Conservation (phyloP, 2,329 filamentous ascomycete species). For the Leptographium wingfieldii region DNA sequence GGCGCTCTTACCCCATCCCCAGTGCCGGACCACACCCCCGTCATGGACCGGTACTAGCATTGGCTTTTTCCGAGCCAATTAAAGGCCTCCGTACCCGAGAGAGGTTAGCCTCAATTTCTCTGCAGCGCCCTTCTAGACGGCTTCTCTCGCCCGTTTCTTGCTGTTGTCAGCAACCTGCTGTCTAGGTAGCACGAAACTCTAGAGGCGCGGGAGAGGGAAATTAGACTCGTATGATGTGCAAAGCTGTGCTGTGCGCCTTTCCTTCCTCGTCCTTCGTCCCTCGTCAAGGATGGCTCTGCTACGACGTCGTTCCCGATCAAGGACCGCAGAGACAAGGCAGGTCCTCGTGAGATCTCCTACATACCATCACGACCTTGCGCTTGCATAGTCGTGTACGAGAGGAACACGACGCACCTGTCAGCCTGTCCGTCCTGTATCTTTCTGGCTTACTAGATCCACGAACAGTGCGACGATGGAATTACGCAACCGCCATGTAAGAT, state of each 20-base stretch:
- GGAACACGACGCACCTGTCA: constrained; percentile 1
- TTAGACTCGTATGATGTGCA: not conserved
- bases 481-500: not conserved
- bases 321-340: not conserved
- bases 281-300: not conserved
- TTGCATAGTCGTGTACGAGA: not conserved
- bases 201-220: not conserved
- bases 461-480: not conserved
- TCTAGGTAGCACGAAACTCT: not conserved
- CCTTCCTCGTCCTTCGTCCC: not conserved
- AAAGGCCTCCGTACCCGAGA: constrained; percentile 1
- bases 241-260: not conserved
- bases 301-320: not conserved
- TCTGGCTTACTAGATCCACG: not conserved
- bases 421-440: not conserved
- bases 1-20: not conserved
- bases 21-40: not conserved
- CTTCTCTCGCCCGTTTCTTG: not conserved
- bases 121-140: not conserved
- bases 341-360: not conserved
- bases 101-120: not conserved
- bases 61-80: not conserved
- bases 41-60: not conserved
- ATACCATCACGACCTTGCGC: not conserved
- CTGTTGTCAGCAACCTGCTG: not conserved